phyloP scores from a whole-genome alignment of 2,329 filamentous ascomycete species.

The Exophiala dermatitidis region DNA sequence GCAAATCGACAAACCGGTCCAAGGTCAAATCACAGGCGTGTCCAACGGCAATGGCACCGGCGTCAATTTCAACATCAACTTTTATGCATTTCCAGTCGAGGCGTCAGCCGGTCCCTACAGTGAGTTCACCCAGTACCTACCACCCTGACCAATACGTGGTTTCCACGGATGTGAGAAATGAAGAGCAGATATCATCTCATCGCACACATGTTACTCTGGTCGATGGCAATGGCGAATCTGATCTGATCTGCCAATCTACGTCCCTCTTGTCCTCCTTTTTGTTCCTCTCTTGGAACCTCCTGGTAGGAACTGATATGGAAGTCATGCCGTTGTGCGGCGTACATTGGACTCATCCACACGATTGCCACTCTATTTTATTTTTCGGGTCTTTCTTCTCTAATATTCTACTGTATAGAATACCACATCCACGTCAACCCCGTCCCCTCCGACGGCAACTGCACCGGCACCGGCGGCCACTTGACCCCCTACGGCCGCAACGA shows the following conservation, averaged over 20 bases:
- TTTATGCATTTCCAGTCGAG: constrained; percentile 51
- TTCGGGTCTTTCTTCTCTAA: not conserved
- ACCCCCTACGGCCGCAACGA: constrained; percentile 63
- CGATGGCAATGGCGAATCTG: too few species aligned
- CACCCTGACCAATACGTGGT: not conserved
- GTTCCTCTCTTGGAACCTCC: not conserved
- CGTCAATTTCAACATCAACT: constrained; percentile 49
- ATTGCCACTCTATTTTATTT: not conserved
- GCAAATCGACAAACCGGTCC: constrained; percentile 48
- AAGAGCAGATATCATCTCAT: too few species aligned
- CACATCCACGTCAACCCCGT: constrained; percentile 64
- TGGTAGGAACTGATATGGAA: too few species aligned
- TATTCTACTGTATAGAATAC: constrained; percentile 47
- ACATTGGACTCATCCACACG: not conserved
- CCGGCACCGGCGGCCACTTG: constrained; percentile 57
- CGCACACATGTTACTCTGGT: too few species aligned
- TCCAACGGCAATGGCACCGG: constrained; percentile 47
- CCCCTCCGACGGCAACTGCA: constrained; percentile 63
- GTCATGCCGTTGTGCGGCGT: too few species aligned
- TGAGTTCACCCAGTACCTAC: constrained; percentile 35
- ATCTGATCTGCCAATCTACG: too few species aligned
- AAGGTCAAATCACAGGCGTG: constrained; percentile 46
- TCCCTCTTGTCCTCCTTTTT: not conserved
- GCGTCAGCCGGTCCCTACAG: constrained; percentile 51
- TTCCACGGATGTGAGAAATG: not conserved